Percentiles rank a stretch among this genome's conserved stretches.
Conservation (phyloP, 768 basidiomycete species). For the Boletus pseudo-olivaceus region DNA sequence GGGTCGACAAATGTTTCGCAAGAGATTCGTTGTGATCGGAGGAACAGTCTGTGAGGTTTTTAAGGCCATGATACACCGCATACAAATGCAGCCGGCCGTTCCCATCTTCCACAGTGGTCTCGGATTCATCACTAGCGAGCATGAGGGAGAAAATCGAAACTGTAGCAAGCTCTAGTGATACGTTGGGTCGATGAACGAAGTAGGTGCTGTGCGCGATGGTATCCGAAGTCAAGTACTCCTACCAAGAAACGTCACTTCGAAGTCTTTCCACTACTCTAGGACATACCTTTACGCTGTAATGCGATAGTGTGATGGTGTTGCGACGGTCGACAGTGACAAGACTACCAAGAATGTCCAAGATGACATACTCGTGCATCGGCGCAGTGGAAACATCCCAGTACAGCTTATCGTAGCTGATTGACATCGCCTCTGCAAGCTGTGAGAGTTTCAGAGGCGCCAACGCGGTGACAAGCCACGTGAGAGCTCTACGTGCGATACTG, state of each 20-base stretch:
- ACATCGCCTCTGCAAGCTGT: neutral
- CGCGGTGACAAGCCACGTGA: neutral
- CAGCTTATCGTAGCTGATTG: neutral
- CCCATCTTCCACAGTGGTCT: neutral
- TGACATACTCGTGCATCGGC: neutral
- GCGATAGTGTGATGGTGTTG: neutral
- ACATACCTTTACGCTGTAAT: neutral
- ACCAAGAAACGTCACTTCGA: neutral
- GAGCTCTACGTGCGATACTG: neutral
- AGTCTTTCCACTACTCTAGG: too few relatives aligned
- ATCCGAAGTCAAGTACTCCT: neutral
- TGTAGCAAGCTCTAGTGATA: neutral
- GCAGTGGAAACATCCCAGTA: neutral
- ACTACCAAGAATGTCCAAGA: neutral
- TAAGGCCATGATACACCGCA: neutral
- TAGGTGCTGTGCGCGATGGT: neutral
- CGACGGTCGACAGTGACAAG: neutral
- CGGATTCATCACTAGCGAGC: neutral
- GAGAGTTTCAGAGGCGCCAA: neutral
- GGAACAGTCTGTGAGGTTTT: neutral
- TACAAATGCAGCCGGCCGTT: neutral
- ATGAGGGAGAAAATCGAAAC: neutral
- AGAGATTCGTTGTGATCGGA: neutral
- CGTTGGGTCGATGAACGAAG: neutral
- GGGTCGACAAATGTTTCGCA: neutral